Evolutionary conservation across 768 basidiomycete genomes (phyloP), one percentile per base, ranked within the genome.

Genomic region (Mycena leptocephala): DNA sequence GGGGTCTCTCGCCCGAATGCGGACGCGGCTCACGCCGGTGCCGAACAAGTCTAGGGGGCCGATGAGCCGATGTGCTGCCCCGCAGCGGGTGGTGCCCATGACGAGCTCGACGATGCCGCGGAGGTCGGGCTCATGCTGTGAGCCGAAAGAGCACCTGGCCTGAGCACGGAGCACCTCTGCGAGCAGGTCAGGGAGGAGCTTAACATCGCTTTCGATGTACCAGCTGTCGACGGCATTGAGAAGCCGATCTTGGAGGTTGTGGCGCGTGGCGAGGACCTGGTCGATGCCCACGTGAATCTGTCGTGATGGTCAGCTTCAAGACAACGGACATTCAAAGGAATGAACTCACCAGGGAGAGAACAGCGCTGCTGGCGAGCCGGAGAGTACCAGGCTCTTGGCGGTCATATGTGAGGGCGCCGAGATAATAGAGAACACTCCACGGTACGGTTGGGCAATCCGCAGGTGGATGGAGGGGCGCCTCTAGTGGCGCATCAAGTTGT

Each of bases 71-170:
- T 9, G n/a, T 1, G 64, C 7, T 5, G 22, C 39, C 8, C n/a
- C 39, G 46, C 22, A 65, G 20, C 46, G 22, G 16, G n/a, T 51
- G 46, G 28, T 65, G 22, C 64, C n/a, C 46, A 65, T 18, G 22
- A 65, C 46, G 48, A 72, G 62, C 35, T 74, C 72, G 28, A 73
- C 37, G n/a, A 73, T 20, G 13, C 72, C 72, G 3, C 63, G 72
- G 18, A 73, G 28, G 32, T 56, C 35, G 7, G 72, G 72, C 18
- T 73, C 72, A n/a, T 24, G 53, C 24, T 22, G 13, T 7, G 32
- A 26, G 13, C 24, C 72, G 1, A 65, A 41, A 24, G 53, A 55
- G 33, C 62, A 53, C 11, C 2, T n/a, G 22, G 41, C 32, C 55
- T 73, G 72, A 53, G 43, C 55, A 6, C 39, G 26, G 4, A 73